Base-by-base conservation (phyloP, 2,329 filamentous ascomycete genomes). In the Beauveria varroae region DNA sequence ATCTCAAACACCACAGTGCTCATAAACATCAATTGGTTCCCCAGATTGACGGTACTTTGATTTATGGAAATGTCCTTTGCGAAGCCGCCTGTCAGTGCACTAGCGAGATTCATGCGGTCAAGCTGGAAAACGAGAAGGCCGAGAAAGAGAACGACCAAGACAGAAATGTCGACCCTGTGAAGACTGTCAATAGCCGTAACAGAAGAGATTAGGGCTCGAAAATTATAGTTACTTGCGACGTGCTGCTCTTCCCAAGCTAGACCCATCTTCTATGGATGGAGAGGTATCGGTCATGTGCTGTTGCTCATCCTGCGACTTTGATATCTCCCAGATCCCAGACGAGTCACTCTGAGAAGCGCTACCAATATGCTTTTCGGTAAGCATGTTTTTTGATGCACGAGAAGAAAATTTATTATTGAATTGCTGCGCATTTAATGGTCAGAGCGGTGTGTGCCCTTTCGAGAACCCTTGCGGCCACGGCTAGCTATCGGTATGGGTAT, bases 11-110 rank as follows among this genome's bases (percentile, higher is more conserved):
- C 65, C 2, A 82, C 77, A 9, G 79, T 79, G 0, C 78, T 78
- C 37, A 80, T 69, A 63, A 80, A 82, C 78, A 82, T 79, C 9
- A 82, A 67, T 64, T 82, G 79, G 61, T 82, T 82, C 0, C 80
- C 80, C 0, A 82, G 67, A 57, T 83, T 83, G 62, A 82, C 75
- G 0, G 76, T 80, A 24, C 75, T 73, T 63, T 81, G 78, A 40
- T 71, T 68, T 7, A 81, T 71, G 0, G 65, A 62, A 34, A 81
- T 77, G 41, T 76, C 72, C 3, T 69, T 67, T 1, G 76, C 76
- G 51, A 82, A 79, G 0, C 77, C 77, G 5, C 74, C 78, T 0
- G 79, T 82, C 0, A 82, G 68, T 8, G 79, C 79, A 63, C 78
- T 81, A 18, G 77, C 78, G 8, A 82, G 71, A 61, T 82, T 82